A percentile compares a stretch with the other conserved stretches of the same genome.
These are phyloP conservation scores for Solanum sitiens DNA, from an alignment of 257 asterid genomes.

Conservation along the genomic window DNA sequence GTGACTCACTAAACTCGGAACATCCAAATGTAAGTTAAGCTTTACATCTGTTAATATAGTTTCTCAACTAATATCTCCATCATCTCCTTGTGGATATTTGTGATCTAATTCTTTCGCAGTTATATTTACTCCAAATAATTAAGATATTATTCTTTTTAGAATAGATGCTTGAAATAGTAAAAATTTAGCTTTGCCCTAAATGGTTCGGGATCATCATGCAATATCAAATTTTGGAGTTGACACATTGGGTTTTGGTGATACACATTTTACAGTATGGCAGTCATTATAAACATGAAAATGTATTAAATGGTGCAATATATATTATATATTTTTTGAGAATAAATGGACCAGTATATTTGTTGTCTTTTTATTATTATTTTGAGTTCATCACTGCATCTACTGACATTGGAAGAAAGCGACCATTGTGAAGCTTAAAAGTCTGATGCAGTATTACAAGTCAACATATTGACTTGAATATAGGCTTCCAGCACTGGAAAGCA, in stretches of 20 bases:
- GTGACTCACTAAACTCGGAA: constrained; percentile 30
- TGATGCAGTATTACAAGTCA: not conserved
- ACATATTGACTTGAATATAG: not conserved
- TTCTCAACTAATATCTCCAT: not conserved
- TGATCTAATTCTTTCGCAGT: not conserved
- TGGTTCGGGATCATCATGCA: not conserved
- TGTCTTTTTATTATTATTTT: not conserved
- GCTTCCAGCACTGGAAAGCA: not conserved
- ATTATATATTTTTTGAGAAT: not conserved
- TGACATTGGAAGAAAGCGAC: not conserved
- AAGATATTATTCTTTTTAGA: not conserved
- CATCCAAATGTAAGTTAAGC: constrained; percentile 43
- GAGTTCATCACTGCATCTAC: not conserved
- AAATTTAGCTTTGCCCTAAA: not conserved
- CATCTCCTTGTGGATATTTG: not conserved
- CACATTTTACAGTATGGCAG: not conserved
- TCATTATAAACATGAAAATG: not conserved
- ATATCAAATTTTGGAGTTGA: not conserved
- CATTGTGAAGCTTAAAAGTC: too few species aligned
- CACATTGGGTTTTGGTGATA: not conserved
- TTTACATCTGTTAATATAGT: not conserved
- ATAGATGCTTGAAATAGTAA: not conserved
- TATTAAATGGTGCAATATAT: not conserved
- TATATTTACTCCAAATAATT: not conserved
- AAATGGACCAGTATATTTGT: not conserved